A percentile compares a stretch with the other conserved stretches of the same genome.
Conservation (phyloP, 345 rosid species). For the Kernera saxatilis region DNA sequence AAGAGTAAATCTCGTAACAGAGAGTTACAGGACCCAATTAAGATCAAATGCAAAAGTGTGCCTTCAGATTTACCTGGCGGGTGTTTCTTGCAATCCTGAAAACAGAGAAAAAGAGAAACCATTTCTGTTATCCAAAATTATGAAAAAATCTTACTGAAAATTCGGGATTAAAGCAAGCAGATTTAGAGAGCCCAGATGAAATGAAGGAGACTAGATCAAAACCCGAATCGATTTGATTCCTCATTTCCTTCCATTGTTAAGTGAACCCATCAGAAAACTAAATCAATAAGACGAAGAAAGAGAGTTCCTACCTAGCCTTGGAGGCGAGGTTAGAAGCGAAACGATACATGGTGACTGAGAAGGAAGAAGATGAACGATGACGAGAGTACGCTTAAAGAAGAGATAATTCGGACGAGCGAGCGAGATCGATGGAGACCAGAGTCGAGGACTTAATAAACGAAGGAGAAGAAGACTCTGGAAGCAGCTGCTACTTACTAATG, state of each 20-base stretch:
- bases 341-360: not conserved
- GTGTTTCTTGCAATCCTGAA: constrained; percentile 7
- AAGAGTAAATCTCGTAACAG: not conserved
- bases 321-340: constrained; percentile 2
- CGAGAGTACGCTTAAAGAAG: not conserved
- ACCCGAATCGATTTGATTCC: not conserved
- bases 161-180: not conserved
- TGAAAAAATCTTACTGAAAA: not conserved
- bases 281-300: not conserved
- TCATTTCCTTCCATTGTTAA: not conserved
- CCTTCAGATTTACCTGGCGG: not conserved
- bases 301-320: not conserved
- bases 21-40: not conserved
- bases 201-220: not conserved
- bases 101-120: not conserved
- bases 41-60: too few relatives aligned
- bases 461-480: not conserved
- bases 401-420: not conserved
- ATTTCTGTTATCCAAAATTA: too few relatives aligned
- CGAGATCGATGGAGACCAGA: not conserved
- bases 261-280: not conserved
- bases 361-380: not conserved
- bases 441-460: not conserved
- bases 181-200: not conserved
- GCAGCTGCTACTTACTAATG: too few relatives aligned